These are phyloP conservation scores for Plasmopara halstedii DNA, from an alignment of 352 stramenopile genomes.

Conservation along the genomic window DNA sequence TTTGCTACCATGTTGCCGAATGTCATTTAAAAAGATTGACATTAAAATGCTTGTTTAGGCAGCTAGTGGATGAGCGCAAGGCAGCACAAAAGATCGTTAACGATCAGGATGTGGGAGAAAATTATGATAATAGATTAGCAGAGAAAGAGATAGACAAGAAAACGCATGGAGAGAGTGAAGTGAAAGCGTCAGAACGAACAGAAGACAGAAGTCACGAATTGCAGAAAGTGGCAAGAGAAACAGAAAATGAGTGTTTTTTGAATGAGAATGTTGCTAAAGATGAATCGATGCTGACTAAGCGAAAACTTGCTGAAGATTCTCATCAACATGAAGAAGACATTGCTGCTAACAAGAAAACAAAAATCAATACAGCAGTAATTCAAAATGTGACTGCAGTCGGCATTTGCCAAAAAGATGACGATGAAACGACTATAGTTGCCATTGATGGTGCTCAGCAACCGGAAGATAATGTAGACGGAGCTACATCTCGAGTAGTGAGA, in stretches of 20 bases:
- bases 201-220: not conserved
- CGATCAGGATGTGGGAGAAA: constrained; percentile 3
- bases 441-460: not conserved
- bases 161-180: not conserved
- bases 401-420: not conserved
- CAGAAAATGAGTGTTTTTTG: constrained; percentile 5
- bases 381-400: not conserved
- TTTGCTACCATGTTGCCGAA: constrained; percentile 1
- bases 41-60: constrained; percentile 23
- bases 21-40: constrained; percentile 2
- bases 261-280: constrained; percentile 5
- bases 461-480: constrained; percentile 1
- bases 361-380: constrained; percentile 5
- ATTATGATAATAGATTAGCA: constrained; percentile 21
- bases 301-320: constrained; percentile 7
- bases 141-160: constrained; percentile 2
- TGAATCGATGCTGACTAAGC: constrained; percentile 10
- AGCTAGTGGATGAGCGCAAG: constrained; percentile 53
- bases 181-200: not conserved
- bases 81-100: constrained; percentile 19
- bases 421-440: not conserved
- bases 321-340: constrained; percentile 1
- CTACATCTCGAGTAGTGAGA: constrained; percentile 24
- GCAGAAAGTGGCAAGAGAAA: constrained; percentile 5
- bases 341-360: constrained; percentile 11